Base-by-base conservation (phyloP, 1,284 basidiomycete species). In the Wallemia mellicola region DNA sequence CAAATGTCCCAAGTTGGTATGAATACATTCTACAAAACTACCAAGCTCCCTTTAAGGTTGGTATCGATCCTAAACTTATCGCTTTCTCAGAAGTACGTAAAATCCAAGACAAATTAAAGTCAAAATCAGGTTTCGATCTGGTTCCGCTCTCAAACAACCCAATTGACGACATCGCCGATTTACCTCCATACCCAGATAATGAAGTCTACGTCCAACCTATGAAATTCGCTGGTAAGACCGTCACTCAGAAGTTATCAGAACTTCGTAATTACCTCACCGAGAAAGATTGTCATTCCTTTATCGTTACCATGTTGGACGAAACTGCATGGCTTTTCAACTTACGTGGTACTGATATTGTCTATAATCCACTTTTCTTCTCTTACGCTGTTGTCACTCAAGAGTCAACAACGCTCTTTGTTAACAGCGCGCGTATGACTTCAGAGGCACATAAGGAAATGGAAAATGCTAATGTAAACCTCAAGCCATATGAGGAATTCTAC, bases 261-360 rank as follows among this genome's bases (percentile, higher is more conserved):
- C 68, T 88, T 1, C 75, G 85, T 24, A 75, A 78, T 61, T 78
- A 82, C 63, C 66, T 89, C 59, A 66, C 66, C 60, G 80, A 80
- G 71, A 76, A 78, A 64, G 77, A 82, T 17, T 75, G 76, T 1
- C 75, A 77, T 28, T 82, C 81, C 1, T 71, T 83, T 38, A 79
- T 89, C 2, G 76, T 92, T 9, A 82, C 75, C 24, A 79, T 81
- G 73, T 77, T 95, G 7, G 88, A 92, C 68, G 88, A 92, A 67
- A 78, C 87, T 55, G 86, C 86, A 0, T 89, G 92, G 92, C 68
- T 94, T 27, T 87, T 95, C 73, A 96, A 96, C 71, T 73, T 98
- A 54, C 80, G 92, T 62, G 89, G 91, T 0, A 79, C 80, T 1
- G 92, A 96, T 68, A 94, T 96, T 63, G 82, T 82, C 38, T 96